phyloP scores from a whole-genome alignment of 805 yeast genomes.

The Danielia oregonensis region DNA sequence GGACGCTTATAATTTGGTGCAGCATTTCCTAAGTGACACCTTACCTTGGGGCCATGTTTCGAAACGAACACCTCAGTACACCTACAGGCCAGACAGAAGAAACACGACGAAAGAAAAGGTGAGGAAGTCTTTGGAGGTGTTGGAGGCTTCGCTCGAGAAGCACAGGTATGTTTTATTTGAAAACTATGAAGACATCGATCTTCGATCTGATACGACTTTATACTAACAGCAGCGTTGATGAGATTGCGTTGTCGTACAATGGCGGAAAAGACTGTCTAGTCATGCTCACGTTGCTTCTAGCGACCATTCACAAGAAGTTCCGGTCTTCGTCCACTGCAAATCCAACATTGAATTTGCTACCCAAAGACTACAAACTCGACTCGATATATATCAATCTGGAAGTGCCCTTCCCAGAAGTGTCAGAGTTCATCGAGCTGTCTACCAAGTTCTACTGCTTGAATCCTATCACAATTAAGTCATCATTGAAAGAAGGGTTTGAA shows the following conservation, averaged over 20 bases:
- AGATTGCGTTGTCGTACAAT: slow-evolving; percentile 79
- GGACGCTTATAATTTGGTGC: slow-evolving; percentile 30
- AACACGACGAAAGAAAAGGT: slow-evolving; percentile 26
- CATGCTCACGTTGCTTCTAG: slow-evolving; percentile 70
- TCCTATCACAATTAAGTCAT: slow-evolving; percentile 40
- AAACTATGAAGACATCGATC: slow-evolving; percentile 1
- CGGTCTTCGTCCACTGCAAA: slow-evolving; percentile 11
- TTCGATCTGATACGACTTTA: background rate
- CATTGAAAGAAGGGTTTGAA: slow-evolving; percentile 66
- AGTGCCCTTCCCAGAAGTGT: slow-evolving; percentile 66
- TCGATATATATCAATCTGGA: slow-evolving; percentile 77
- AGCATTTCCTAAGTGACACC: slow-evolving; percentile 26
- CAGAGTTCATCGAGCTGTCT: slow-evolving; percentile 59
- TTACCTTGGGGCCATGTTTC: slow-evolving; percentile 26
- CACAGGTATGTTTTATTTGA: slow-evolving; percentile 38
- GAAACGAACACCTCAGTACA: slow-evolving; percentile 15
- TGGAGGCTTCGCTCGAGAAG: slow-evolving; percentile 25
- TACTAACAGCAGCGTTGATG: slow-evolving; percentile 31
- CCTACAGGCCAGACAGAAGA: slow-evolving; percentile 20
- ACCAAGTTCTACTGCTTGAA: slow-evolving; percentile 53
- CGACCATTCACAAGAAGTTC: slow-evolving; percentile 39
- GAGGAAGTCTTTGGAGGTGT: slow-evolving; percentile 22
- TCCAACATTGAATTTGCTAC: slow-evolving; percentile 13
- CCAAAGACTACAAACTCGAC: slow-evolving; percentile 37
- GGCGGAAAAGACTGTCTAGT: slow-evolving; percentile 98